A percentile compares a stretch with the other conserved stretches of the same genome.
Conservation (phyloP, 345 rosid genomes). For the Bruguiera parviflora region DNA sequence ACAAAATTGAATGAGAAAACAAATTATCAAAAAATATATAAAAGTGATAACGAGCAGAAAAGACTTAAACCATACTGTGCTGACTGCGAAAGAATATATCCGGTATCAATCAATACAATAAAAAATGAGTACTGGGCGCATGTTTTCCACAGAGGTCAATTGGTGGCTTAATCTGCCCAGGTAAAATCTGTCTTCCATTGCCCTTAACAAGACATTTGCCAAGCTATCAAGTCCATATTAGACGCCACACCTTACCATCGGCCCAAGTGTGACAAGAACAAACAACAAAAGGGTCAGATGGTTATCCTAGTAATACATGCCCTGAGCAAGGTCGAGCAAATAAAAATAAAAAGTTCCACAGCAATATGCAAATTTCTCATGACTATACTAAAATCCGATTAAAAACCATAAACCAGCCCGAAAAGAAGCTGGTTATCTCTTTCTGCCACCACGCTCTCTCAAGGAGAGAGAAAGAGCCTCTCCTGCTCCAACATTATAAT, state of each 20-base stretch:
- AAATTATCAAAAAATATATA: too few species aligned
- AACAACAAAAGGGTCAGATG: constrained; percentile 2
- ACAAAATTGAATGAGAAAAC: too few species aligned
- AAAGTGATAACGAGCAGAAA: too few species aligned
- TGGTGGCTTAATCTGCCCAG: too few species aligned
- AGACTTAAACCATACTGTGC: too few species aligned
- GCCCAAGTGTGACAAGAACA: neutral
- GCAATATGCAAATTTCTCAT: neutral
- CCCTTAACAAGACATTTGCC: too few species aligned
- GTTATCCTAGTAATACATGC: constrained; percentile 18
- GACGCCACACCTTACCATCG: constrained; percentile 16
- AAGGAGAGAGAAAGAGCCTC: constrained; percentile 57
- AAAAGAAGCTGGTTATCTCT: constrained; percentile 42
- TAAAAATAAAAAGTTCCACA: constrained; percentile 1
- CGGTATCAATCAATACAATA: too few species aligned
- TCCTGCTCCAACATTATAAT: constrained; percentile 71
- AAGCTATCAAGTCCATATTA: too few species aligned
- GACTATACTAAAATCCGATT: constrained; percentile 5
- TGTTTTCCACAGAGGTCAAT: too few species aligned
- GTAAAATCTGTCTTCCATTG: too few species aligned
- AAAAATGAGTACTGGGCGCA: too few species aligned
- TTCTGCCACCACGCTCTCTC: constrained; percentile 89
- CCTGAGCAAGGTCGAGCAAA: constrained; percentile 8
- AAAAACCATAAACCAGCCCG: constrained; percentile 13
- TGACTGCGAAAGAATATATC: too few species aligned